A percentile compares a stretch with the other conserved stretches of the same genome.
Evolutionary conservation across 2,329 filamentous ascomycete genomes (phyloP).

Genomic region (Chrysoporthe deuterocubensis): DNA sequence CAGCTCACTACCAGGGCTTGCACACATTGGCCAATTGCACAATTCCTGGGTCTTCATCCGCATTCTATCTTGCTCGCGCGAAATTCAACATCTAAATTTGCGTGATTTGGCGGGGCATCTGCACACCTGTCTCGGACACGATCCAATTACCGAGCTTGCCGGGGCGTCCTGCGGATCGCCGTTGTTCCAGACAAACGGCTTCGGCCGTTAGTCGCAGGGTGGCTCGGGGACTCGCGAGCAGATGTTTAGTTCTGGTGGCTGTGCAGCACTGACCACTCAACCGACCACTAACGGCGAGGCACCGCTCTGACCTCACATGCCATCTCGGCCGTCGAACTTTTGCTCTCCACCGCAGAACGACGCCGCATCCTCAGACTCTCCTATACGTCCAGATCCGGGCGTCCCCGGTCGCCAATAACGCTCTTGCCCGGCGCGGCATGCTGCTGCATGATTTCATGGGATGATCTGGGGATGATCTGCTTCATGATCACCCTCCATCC

Average conservation of each 20-base stretch:
- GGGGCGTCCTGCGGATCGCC: constrained; percentile 8
- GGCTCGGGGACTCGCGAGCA: constrained; percentile 1
- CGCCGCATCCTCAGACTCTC: constrained; percentile 6
- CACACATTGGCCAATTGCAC: neutral
- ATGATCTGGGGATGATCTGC: constrained; percentile 13
- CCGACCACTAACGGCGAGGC: constrained; percentile 13
- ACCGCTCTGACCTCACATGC: constrained; percentile 18
- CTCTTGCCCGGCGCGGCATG: constrained; percentile 13
- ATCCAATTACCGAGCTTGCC: constrained; percentile 23
- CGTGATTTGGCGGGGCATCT: constrained; percentile 8
- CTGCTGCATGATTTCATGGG: constrained; percentile 20
- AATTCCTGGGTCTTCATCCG: neutral
- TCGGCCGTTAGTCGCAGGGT: constrained; percentile 1
- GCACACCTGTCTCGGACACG: constrained; percentile 17
- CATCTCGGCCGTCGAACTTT: constrained; percentile 7
- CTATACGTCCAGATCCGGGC: constrained; percentile 18
- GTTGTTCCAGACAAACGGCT: constrained; percentile 8
- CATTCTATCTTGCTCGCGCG: neutral
- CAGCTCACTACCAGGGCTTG: neutral
- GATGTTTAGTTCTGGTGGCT: constrained; percentile 18
- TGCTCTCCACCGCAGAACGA: neutral
- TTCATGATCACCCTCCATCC: constrained; percentile 15
- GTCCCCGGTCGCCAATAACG: constrained; percentile 18
- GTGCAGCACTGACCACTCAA: constrained; percentile 19
- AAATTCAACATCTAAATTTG: neutral